Evolutionary conservation across 306 rosid genomes (phyloP), one percentile per base, ranked within the genome.

Genomic region (Prunus davidiana): DNA sequence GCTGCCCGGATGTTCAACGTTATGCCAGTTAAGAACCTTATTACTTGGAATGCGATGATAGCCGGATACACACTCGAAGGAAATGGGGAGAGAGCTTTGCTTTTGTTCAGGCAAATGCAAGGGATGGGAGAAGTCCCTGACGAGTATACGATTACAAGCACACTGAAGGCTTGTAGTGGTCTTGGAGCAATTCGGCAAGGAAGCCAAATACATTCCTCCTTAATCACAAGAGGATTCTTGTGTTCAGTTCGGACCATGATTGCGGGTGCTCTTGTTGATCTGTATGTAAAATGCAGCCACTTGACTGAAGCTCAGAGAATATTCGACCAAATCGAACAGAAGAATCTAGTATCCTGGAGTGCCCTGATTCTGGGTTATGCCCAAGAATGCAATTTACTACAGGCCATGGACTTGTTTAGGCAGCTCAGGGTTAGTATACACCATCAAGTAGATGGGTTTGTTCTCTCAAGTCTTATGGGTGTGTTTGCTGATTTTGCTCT

Each of bases 41-140:
- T 91, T n/a, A 91, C 79, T 64, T 91, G 93, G 93, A 91, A 91
- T 32, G 72, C 85, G 4, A 91, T 91, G 86, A 91, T 91, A 67
- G 88, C 90, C 18, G 89, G 84, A 71, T 85, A 78, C 79, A 72
- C 82, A 19, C 62, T 74, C 7, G 54, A 76, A 56, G 82, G 84
- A 77, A 72, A 72, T 47, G 90, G 89, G 45, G 80, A 76, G 47
- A 78, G 62, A 72, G 93, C 91, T 74, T 78, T 91, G 75, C 69
- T 64, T 45, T 46, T 88, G 41, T 87, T 88, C 67, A 55, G 77
- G 22, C 45, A 83, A 55, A 87, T 88, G 91, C 88, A 85, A 81
- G 79, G 52, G 71, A 61, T 60, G 6, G 86, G 86, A 58, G 85
- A 87, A 76, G 78, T 80, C 47, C 86, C 90, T 0, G 96, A 91